Evolutionary conservation across 495 filamentous ascomycete genomes (phyloP).

Genomic region (Penicillium samsonianum): DNA sequence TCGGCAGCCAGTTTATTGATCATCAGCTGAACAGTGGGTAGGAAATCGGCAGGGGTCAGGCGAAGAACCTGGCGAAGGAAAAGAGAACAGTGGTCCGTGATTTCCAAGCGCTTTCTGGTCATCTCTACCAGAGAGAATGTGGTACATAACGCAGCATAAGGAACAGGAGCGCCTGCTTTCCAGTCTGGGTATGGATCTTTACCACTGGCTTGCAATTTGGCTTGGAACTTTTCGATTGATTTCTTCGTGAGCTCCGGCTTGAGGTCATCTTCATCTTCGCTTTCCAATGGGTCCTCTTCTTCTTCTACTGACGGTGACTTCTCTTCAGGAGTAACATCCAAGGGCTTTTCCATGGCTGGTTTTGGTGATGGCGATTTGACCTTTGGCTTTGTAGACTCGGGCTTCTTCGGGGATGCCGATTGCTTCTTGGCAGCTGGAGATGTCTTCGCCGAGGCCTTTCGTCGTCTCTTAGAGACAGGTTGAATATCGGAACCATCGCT

Average conservation of each 20-base stretch:
- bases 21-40: constrained; percentile 90
- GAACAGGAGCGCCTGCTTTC: constrained; percentile 83
- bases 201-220: constrained; percentile 60
- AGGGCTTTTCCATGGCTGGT: constrained; percentile 34
- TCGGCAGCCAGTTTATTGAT: constrained; percentile 97
- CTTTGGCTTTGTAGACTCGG: constrained; percentile 23
- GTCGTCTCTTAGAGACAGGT: constrained; percentile 49
- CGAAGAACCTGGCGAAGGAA: constrained; percentile 92
- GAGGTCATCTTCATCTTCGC: constrained; percentile 67
- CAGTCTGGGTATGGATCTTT: constrained; percentile 94
- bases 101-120: constrained; percentile 86
- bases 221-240: constrained; percentile 81
- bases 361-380: constrained; percentile 26
- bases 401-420: constrained; percentile 29
- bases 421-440: constrained; percentile 25
- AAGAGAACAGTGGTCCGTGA: constrained; percentile 81
- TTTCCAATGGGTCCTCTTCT: constrained; percentile 51
- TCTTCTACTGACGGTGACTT: constrained; percentile 43
- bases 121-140: constrained; percentile 93
- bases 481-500: constrained; percentile 54
- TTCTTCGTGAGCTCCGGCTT: constrained; percentile 75
- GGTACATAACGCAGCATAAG: constrained; percentile 91
- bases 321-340: constrained; percentile 41
- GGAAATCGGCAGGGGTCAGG: constrained; percentile 82
- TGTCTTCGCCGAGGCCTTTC: constrained; percentile 25